Conservation (phyloP, 495 filamentous ascomycete genomes). For the Hypoxylon lienhwacheense region DNA sequence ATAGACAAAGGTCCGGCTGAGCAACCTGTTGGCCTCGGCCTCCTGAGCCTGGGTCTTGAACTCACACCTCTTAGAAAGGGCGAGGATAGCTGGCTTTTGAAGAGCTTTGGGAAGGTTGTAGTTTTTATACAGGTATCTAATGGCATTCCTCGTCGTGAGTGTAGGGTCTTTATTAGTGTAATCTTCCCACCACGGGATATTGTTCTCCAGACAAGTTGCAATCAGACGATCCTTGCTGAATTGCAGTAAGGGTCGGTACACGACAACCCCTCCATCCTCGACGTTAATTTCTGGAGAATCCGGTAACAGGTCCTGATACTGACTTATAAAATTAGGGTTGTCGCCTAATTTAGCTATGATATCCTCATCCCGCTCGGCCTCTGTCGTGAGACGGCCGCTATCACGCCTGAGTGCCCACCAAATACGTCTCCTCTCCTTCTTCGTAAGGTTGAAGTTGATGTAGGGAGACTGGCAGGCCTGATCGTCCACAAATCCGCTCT, state of each 20-base stretch:
- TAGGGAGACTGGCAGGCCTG: constrained; percentile 33
- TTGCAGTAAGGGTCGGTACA: constrained; percentile 74
- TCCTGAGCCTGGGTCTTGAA: constrained; percentile 36
- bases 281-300: constrained; percentile 40
- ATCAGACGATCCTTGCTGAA: constrained; percentile 73
- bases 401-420: constrained; percentile 24
- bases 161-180: constrained; percentile 80
- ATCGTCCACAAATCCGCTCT: constrained; percentile 62
- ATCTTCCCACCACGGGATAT: constrained; percentile 78
- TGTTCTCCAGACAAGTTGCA: constrained; percentile 67
- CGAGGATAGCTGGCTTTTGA: constrained; percentile 63
- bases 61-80: constrained; percentile 48
- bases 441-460: constrained; percentile 31
- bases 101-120: constrained; percentile 70
- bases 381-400: constrained; percentile 7
- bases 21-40: constrained; percentile 40
- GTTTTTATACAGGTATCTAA: constrained; percentile 64
- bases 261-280: constrained; percentile 68
- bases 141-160: constrained; percentile 75
- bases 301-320: constrained; percentile 1
- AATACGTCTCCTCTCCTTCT: constrained; percentile 18
- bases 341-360: constrained; percentile 15
- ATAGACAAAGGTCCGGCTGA: constrained; percentile 38
- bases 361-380: constrained; percentile 15
- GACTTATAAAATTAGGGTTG: constrained; percentile 30